Evolutionary conservation across 441 rosid species (phyloP), one percentile per base, ranked within the genome.

Genomic region (Aquilaria agallochum): DNA sequence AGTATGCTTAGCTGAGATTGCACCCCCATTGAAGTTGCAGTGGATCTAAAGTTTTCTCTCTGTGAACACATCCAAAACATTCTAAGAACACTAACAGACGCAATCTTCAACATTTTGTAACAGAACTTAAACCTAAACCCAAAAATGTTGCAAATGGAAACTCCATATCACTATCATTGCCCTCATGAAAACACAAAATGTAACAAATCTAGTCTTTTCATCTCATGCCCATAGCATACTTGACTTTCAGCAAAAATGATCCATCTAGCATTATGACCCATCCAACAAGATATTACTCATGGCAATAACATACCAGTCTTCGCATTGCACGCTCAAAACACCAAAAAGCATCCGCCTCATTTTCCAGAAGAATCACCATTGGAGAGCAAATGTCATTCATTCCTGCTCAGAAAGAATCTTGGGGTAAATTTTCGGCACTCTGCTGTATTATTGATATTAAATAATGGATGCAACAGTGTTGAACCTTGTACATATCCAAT

Each of bases 341-440:
- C 97, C 99, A 94, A 71, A 79, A 94, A 53, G 97, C 96, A 71
- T 94, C 97, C 9, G 90, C 97, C 78, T 94, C 99, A 59, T 94
- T 68, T 72, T 91, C 96, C 11, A 89, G 66, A 71, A 94, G 92
- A 68, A 94, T 78, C 60, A 91, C 66, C 87, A 94, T 89, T 12
- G 96, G 99, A 48, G 96, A 94, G 78, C 96, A 87, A 63, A 91
- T 89, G 69, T 91, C 99, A 64, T 83, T 94, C 99, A 94, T 91
- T 68, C 99, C 99, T 94, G 84, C 64, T 50, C 68, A 63, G 60
- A 68, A 71, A 59, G 47, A 53, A 63, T 50, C 32, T 11, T 47
- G 20, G 40, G 62, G 66, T 65, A 50, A 51, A 58, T 66, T 2
- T 62, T 62, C 33, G 11, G 48, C 62, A 53, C 11, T 14, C 52